phyloP scores from a whole-genome alignment of 306 rosid genomes.

The Cucumis cinereus region DNA sequence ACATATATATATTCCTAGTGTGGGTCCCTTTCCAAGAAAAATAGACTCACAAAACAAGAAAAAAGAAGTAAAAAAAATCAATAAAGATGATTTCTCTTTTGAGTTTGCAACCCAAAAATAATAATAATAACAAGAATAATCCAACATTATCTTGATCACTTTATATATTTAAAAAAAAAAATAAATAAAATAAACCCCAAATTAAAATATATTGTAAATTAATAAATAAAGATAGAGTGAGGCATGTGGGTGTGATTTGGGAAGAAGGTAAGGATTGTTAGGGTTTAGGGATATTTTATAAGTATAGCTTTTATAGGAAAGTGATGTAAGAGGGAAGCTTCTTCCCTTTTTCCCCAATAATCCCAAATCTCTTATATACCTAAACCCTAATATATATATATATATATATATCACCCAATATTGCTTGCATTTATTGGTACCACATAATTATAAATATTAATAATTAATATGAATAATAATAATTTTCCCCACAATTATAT shows the following conservation, averaged over 20 bases:
- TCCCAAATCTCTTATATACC: not conserved
- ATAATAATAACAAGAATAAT: not conserved
- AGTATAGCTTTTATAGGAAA: not conserved
- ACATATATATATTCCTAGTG: not conserved
- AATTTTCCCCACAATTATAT: not conserved
- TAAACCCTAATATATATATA: no score
- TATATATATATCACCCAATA: no score
- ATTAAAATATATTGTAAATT: not conserved
- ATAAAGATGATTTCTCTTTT: not conserved
- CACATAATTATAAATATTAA: not conserved
- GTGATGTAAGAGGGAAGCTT: constrained; percentile 1
- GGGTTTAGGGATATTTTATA: not conserved
- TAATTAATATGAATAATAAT: not conserved
- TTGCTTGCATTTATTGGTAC: not conserved
- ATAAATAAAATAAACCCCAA: no score
- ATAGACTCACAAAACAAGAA: not conserved
- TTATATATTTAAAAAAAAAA: not conserved
- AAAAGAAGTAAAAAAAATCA: not conserved
- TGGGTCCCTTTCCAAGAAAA: not conserved
- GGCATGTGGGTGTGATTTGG: not conserved
- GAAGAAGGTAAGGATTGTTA: not conserved
- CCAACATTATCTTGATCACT: not conserved
- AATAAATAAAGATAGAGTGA: not conserved
- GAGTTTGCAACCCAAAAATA: not conserved
- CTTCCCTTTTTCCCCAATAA: not conserved